Base-by-base conservation (phyloP, 176 grass and related monocot species). In the Carex parvula region DNA sequence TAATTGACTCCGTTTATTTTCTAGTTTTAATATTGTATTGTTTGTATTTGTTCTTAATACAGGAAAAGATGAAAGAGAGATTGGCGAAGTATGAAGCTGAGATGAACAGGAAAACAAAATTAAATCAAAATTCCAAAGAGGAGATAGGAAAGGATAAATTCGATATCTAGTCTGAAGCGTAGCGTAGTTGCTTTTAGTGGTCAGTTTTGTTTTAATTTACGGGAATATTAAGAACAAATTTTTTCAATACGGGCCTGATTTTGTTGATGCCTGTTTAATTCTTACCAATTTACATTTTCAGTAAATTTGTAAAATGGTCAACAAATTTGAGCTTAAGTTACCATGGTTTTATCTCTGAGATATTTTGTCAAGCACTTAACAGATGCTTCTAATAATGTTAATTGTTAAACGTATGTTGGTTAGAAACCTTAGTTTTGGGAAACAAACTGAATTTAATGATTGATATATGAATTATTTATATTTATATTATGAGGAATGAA, bases 41-140 rank as follows among this genome's bases (percentile, higher is more conserved):
- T 63, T 64, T 22, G 41, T 54, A 64, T 24, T 29, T 73, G 21
- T 79, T 73, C 71, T 68, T 62, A 26, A 26, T 41, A 57, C 86
- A 97, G 92, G 92, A 66, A 67, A 93, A 57, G 86, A 94, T 98
- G 95, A 90, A 94, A 84, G 95, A 98, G 81, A 76, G 86, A 87
- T 79, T 94, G 83, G 81, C 81, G 4, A 80, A 70, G 84, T 98
- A 94, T 78, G 91, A 93, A 72, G 85, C 90, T 46, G 91, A 89
- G 22, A 86, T 91, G 92, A 87, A 89, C 17, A 86, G 79, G 13
- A 98, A 82, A 87, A 91, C 32, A 35, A 67, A 89, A 83, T 68
- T 14, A 64, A 84, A 89, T 83, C 82, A 81, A 55, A 56, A 89
- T 33, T 64, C 73, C 12, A 70, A 89, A 15, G 89, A 84, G 42